Evolutionary conservation across 1,284 basidiomycete genomes (phyloP).

Genomic region (Leccinum pseudoinsigne): DNA sequence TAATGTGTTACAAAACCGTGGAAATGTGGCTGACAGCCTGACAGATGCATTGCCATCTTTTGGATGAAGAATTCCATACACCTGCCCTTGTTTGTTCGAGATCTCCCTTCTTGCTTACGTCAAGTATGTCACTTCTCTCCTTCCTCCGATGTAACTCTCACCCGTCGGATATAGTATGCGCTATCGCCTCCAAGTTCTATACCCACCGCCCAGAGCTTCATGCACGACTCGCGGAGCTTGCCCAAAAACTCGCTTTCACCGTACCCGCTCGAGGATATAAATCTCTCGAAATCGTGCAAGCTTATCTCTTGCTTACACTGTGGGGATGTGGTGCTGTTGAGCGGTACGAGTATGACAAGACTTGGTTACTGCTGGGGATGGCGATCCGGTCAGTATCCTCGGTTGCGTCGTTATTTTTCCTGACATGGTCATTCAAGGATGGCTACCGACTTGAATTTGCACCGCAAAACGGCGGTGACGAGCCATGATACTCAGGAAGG

Average conservation of each 20-base stretch:
- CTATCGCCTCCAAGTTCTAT: constrained; percentile 93
- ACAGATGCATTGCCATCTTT: constrained; percentile 70
- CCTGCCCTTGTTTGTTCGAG: constrained; percentile 90
- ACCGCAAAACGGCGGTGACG: constrained; percentile 78
- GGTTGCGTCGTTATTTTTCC: neutral
- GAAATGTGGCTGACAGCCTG: constrained; percentile 10
- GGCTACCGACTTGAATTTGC: constrained; percentile 95
- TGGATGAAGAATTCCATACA: constrained; percentile 88
- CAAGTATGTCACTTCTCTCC: constrained; percentile 58
- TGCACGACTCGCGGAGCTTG: constrained; percentile 75
- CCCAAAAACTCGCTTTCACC: constrained; percentile 90
- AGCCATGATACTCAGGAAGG: constrained; percentile 77
- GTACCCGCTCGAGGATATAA: constrained; percentile 89
- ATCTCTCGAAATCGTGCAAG: constrained; percentile 93
- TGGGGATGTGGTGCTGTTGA: constrained; percentile 93
- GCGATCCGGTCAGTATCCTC: constrained; percentile 61
- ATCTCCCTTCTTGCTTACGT: constrained; percentile 90
- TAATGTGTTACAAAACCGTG: constrained; percentile 9
- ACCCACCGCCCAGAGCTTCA: constrained; percentile 83
- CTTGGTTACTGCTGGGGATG: constrained; percentile 90
- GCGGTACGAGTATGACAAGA: constrained; percentile 95
- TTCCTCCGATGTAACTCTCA: neutral
- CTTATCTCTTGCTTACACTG: constrained; percentile 78
- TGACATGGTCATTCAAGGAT: constrained; percentile 53
- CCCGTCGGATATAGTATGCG: constrained; percentile 65